phyloP scores from a whole-genome alignment of 371 early-diverging fungal species.

The Mucor racemosus region DNA sequence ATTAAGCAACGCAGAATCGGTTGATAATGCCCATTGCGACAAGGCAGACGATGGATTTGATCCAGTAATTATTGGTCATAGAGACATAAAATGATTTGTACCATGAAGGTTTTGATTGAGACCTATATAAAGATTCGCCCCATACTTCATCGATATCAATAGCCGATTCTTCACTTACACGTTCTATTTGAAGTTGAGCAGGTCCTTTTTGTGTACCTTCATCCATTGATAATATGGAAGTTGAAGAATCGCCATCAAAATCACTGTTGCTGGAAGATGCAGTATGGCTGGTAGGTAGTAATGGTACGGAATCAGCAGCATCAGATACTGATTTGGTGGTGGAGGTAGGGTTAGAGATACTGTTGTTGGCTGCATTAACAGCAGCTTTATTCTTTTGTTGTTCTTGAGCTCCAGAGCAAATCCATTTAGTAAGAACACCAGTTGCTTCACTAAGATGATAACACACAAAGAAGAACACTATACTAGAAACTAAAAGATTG shows the following conservation, averaged over 20 bases:
- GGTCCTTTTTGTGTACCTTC: slow-evolving; percentile 2
- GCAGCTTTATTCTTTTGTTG: background rate
- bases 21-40: slow-evolving; percentile 26
- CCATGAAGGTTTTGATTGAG: slow-evolving; percentile 7
- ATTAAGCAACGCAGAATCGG: slow-evolving; percentile 25
- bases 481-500: slow-evolving; percentile 53
- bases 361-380: background rate
- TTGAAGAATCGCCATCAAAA: background rate
- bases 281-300: slow-evolving; percentile 24
- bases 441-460: slow-evolving; percentile 59
- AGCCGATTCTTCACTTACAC: slow-evolving; percentile 27
- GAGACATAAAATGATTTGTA: background rate
- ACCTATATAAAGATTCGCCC: background rate
- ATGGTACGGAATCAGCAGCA: slow-evolving; percentile 16
- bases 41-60: slow-evolving; percentile 25
- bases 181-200: slow-evolving; percentile 17
- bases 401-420: slow-evolving; percentile 28
- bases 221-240: background rate
- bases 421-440: slow-evolving; percentile 53
- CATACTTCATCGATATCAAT: background rate
- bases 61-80: slow-evolving; percentile 24
- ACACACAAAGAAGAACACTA: slow-evolving; percentile 63
- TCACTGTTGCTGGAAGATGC: background rate
- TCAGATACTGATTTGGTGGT: background rate
- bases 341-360: background rate